phyloP scores from a whole-genome alignment of 495 filamentous ascomycete species.

The Tuber aestivum region DNA sequence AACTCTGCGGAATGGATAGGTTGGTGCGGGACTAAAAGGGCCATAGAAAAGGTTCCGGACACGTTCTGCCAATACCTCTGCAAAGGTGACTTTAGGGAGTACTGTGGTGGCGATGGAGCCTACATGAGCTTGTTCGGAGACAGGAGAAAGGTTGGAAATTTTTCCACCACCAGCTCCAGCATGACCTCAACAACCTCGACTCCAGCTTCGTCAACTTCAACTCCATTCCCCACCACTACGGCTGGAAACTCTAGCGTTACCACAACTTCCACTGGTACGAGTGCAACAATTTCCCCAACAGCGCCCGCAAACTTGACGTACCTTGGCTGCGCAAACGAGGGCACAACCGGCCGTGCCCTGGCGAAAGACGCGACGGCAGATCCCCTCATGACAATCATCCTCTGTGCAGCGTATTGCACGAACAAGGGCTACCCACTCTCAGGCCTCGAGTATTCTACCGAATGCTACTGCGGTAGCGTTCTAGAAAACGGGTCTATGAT shows the following conservation, averaged over 20 bases:
- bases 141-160: constrained; percentile 28
- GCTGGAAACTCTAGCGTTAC: not conserved
- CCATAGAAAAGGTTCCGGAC: constrained; percentile 39
- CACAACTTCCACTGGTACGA: not conserved
- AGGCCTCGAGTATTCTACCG: constrained; percentile 64
- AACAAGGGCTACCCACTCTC: constrained; percentile 50
- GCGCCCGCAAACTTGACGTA: constrained; percentile 49
- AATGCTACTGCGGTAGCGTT: constrained; percentile 63
- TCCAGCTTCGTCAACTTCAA: constrained; percentile 6
- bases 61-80: constrained; percentile 44
- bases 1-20: constrained; percentile 7
- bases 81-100: constrained; percentile 43
- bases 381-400: constrained; percentile 52
- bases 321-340: constrained; percentile 59
- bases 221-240: not conserved
- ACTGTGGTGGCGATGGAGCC: constrained; percentile 46
- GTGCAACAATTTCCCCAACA: constrained; percentile 7
- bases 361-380: constrained; percentile 53
- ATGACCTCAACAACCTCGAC: constrained; percentile 5
- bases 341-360: constrained; percentile 55
- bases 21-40: constrained; percentile 45
- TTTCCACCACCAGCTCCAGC: not conserved
- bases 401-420: constrained; percentile 50
- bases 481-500: constrained; percentile 30
- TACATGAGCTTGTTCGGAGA: constrained; percentile 48